Conservation (phyloP, 345 rosid genomes). For the Ceriops zippeliana region DNA sequence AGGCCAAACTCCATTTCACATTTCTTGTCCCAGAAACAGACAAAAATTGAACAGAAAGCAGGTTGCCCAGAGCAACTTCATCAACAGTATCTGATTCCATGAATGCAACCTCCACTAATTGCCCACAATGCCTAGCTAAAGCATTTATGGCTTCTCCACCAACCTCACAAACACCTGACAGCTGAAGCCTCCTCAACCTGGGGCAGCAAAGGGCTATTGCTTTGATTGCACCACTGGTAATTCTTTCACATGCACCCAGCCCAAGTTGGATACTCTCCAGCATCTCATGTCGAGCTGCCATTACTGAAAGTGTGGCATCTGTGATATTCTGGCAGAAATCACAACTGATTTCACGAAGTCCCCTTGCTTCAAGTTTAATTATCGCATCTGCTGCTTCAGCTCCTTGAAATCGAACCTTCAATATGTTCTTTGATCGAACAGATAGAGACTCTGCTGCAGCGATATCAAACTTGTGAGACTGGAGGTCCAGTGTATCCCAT, state of each 20-base stretch:
- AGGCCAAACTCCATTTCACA: constrained; percentile 32
- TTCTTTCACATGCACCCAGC: constrained; percentile 29
- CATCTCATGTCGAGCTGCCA: constrained; percentile 38
- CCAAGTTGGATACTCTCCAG: constrained; percentile 40
- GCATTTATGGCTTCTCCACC: constrained; percentile 32
- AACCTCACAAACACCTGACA: constrained; percentile 37
- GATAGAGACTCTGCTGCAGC: constrained; percentile 18
- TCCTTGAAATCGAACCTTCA: constrained; percentile 30
- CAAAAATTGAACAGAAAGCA: constrained; percentile 26
- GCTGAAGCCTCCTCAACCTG: constrained; percentile 28
- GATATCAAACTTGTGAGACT: constrained; percentile 26
- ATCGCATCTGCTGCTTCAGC: constrained; percentile 33
- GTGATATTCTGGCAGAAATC: constrained; percentile 31
- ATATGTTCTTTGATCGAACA: constrained; percentile 20
- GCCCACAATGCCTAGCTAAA: constrained; percentile 28
- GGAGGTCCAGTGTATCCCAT: constrained; percentile 34
- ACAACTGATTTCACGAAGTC: constrained; percentile 30
- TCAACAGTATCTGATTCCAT: constrained; percentile 23
- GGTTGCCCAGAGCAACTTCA: constrained; percentile 34
- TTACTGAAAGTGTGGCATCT: constrained; percentile 28
- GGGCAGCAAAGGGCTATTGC: constrained; percentile 39
- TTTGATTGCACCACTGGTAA: constrained; percentile 37
- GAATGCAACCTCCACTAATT: constrained; percentile 31
- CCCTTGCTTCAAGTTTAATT: constrained; percentile 27
- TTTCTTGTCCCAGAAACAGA: constrained; percentile 37